Evolutionary conservation across 495 filamentous ascomycete genomes (phyloP), one percentile per base, ranked within the genome.

Genomic region (Cudoniella acicularis): DNA sequence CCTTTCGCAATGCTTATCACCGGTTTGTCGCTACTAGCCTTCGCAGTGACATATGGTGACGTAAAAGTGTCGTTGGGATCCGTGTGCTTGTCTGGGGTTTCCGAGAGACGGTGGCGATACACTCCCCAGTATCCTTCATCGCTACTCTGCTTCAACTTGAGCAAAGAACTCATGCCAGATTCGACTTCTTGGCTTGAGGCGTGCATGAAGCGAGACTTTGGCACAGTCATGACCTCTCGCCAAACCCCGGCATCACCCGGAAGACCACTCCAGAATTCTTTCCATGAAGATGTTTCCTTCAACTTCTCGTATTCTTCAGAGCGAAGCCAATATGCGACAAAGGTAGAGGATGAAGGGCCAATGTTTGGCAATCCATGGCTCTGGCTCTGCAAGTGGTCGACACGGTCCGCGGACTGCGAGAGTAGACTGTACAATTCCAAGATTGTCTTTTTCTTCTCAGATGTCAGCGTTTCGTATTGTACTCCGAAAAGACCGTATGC

Each of bases 71-170:
- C 65, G 2, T 22, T 43, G 11, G 56, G 47, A 58, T 51, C 47
- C 10, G 56, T 69, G 10, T 50, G 41, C 9, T 54, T 60, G 11
- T 64, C 53, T 23, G 49, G 22, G 17, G 24, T 52, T 9, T 61
- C 60, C 0, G 49, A 43, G 41, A 70, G 66, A 16, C 69, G 57
- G 21, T 67, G 51, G 8, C 63, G 64, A 57, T 69, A 68, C 26
- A 67, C 69, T 0, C 69, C 67, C 70, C 70, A 73, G 50, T 71
- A 71, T 18, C 70, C 70, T n/a, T 50, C 50, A n/a, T 69, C 67
- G 1, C 24, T 50, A 17, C 63, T 53, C 1, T 60, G 49, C 4
- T 58, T 53, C 45, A 57, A 56, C n/a, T 49, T 3, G 2, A 64
- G 59, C 11, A 72, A 55, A 48, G 60, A 48, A 11, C 66, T 63